phyloP scores from a whole-genome alignment of 495 filamentous ascomycete species.

The Xylona heveae region DNA sequence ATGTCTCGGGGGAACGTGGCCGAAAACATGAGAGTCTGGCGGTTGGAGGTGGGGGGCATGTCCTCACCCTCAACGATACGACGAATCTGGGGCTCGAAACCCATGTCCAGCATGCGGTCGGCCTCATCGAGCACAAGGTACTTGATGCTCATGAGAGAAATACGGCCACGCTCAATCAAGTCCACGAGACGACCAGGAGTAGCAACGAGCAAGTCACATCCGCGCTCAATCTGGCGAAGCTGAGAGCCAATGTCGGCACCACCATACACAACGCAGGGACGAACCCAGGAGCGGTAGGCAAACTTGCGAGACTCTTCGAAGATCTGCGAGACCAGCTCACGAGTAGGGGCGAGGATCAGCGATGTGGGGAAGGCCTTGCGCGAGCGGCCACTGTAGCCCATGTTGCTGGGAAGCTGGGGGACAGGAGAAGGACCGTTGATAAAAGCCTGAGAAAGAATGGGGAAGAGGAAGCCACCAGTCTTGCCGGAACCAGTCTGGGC shows the following conservation, averaged over 20 bases:
- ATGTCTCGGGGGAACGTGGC: slow-evolving; percentile 98
- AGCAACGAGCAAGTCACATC: slow-evolving; percentile 91
- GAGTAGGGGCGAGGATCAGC: slow-evolving; percentile 84
- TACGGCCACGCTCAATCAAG: slow-evolving; percentile 93
- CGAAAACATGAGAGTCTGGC: slow-evolving; percentile 99
- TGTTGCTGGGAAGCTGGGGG: slow-evolving; percentile 30
- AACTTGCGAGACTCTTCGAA: slow-evolving; percentile 97
- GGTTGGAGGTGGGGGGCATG: slow-evolving; percentile 66
- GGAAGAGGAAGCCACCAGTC: slow-evolving; percentile 97
- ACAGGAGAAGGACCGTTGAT: slow-evolving; percentile 63
- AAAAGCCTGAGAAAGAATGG: slow-evolving; percentile 91
- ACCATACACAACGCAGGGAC: slow-evolving; percentile 95
- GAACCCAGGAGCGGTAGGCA: slow-evolving; percentile 95
- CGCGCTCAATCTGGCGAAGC: slow-evolving; percentile 90
- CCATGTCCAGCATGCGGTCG: slow-evolving; percentile 99
- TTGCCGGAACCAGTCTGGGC: slow-evolving; percentile 98
- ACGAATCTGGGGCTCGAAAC: slow-evolving; percentile 98
- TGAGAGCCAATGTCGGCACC: slow-evolving; percentile 96
- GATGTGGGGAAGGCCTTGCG: slow-evolving; percentile 94
- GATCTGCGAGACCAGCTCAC: slow-evolving; percentile 96
- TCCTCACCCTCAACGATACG: slow-evolving; percentile 96
- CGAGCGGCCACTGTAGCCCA: slow-evolving; percentile 58
- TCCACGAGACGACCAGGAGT: slow-evolving; percentile 95
- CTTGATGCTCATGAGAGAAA: slow-evolving; percentile 91
- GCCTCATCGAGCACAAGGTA: slow-evolving; percentile 98